Evolutionary conservation across 2,329 filamentous ascomycete genomes (phyloP).

Genomic region (Colletotrichum plurivorum): DNA sequence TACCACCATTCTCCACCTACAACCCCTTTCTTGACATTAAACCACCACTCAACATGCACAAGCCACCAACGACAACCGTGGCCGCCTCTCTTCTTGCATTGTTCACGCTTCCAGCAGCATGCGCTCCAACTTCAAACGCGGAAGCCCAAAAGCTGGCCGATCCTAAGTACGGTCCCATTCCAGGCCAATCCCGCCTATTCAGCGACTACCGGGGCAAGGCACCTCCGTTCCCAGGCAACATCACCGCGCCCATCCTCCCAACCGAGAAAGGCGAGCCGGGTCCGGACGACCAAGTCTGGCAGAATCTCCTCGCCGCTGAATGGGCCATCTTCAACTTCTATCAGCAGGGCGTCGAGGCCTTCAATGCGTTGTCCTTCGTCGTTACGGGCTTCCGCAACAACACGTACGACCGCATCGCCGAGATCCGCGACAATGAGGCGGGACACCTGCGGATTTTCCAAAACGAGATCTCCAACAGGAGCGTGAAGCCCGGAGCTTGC

Average conservation of each 20-base stretch:
- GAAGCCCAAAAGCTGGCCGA: not conserved
- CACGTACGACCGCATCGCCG: slow-evolving; percentile 41
- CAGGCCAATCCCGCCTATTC: not conserved
- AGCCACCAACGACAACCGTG: no score
- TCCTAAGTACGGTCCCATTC: not conserved
- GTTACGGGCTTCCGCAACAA: slow-evolving; percentile 1
- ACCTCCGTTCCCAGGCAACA: slow-evolving; percentile 2
- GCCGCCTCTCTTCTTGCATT: not conserved
- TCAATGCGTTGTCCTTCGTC: slow-evolving; percentile 47
- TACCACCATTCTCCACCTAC: no score
- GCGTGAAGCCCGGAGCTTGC: slow-evolving; percentile 52
- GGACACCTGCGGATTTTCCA: slow-evolving; percentile 61
- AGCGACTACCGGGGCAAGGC: slow-evolving; percentile 2
- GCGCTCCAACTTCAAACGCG: not conserved
- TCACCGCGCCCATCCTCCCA: not conserved
- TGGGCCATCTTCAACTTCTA: slow-evolving; percentile 62
- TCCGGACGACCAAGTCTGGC: slow-evolving; percentile 58
- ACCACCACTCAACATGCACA: no score
- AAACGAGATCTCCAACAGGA: slow-evolving; percentile 56
- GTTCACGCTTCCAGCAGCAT: not conserved
- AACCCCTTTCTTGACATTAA: no score
- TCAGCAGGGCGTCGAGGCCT: slow-evolving; percentile 54
- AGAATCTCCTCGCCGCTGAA: slow-evolving; percentile 60
- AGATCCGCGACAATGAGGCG: slow-evolving; percentile 61
- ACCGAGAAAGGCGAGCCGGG: slow-evolving; percentile 42